Evolutionary conservation across 192 early-diverging fungal species (phyloP).

Genomic region (Chytriomyces sp.): DNA sequence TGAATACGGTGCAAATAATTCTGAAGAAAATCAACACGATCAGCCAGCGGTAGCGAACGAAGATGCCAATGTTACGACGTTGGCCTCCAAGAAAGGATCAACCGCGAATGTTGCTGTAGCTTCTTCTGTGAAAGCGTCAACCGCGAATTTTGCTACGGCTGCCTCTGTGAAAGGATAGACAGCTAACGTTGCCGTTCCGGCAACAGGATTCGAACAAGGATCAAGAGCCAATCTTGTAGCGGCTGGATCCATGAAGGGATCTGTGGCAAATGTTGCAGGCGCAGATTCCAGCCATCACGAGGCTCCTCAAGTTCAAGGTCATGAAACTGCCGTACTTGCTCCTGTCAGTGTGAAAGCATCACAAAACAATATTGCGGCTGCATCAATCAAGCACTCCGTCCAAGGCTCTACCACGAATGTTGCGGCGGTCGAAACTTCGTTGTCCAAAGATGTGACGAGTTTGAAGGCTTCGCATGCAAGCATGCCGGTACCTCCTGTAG

Average conservation of each 20-base stretch:
- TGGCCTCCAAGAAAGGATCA: neutral
- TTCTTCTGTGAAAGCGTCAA: slow-evolving; percentile 1
- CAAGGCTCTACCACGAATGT: slow-evolving; percentile 1
- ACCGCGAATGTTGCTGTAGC: neutral
- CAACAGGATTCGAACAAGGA: neutral
- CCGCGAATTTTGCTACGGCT: neutral
- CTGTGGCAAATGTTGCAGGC: neutral
- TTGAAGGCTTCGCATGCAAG: neutral
- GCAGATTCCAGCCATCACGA: neutral
- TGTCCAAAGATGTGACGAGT: neutral
- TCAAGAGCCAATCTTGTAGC: neutral
- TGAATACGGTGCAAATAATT: neutral
- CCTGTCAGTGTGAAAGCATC: slow-evolving; percentile 3
- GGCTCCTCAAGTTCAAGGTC: no score
- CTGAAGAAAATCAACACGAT: neutral
- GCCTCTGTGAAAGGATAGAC: no score
- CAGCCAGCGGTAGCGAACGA: neutral
- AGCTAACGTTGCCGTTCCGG: neutral
- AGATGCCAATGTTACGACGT: neutral
- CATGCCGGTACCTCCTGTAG: no score
- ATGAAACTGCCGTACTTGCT: neutral
- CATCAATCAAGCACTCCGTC: neutral
- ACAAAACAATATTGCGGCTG: neutral
- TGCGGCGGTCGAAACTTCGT: neutral
- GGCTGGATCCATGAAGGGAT: slow-evolving; percentile 5